Evolutionary conservation across 768 basidiomycete genomes (phyloP).

Genomic region (Thelephora aurantiotincta): DNA sequence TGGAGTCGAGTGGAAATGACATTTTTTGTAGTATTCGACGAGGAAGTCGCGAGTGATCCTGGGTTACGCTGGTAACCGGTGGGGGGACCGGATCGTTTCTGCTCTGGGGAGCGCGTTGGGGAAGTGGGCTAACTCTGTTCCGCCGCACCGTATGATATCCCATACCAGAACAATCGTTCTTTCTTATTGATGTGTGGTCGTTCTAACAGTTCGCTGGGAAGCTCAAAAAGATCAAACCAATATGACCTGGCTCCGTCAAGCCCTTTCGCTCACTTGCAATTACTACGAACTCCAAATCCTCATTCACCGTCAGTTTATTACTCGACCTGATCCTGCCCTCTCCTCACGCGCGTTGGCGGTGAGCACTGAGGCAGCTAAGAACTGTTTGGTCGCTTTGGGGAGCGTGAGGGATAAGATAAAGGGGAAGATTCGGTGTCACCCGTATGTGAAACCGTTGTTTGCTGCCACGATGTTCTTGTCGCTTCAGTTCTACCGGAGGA

Average conservation of each 20-base stretch:
- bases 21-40: conserved; percentile 49
- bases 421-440: too few relatives aligned
- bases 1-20: conserved; percentile 3
- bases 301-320: conserved; percentile 32
- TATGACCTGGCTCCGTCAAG: conserved; percentile 15
- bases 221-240: background rate
- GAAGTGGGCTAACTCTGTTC: conserved; percentile 63
- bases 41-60: conserved; percentile 45
- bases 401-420: too few relatives aligned
- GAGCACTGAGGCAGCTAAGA: too few relatives aligned
- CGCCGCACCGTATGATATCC: conserved; percentile 29
- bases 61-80: conserved; percentile 35
- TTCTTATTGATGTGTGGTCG: conserved; percentile 1
- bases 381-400: too few relatives aligned
- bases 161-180: conserved; percentile 14
- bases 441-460: too few relatives aligned
- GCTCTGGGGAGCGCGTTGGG: conserved; percentile 68
- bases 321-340: too few relatives aligned
- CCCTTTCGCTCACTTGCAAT: conserved; percentile 19
- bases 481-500: too few relatives aligned
- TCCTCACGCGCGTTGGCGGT: too few relatives aligned
- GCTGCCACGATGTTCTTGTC: too few relatives aligned
- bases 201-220: background rate
- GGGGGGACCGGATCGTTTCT: conserved; percentile 51
- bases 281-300: conserved; percentile 29